These are phyloP conservation scores for Erythrophleum fordii DNA, from an alignment of 306 rosid genomes.

Conservation along the genomic window DNA sequence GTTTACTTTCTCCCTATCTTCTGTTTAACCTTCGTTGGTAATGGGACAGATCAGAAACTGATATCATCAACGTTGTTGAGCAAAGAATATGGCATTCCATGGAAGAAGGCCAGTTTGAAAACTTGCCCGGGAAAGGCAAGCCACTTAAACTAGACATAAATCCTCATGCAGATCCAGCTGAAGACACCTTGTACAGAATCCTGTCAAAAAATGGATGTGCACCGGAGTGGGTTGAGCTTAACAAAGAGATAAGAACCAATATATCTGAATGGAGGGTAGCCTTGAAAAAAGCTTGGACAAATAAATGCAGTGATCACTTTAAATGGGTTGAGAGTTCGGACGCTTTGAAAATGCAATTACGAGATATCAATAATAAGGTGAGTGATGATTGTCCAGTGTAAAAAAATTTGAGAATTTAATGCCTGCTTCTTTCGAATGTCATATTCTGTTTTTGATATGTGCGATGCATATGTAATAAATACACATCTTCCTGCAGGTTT, in stretches of 20 bases:
- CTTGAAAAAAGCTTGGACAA: conserved; percentile 66
- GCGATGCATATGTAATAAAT: conserved; percentile 6
- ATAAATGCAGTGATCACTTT: conserved; percentile 54
- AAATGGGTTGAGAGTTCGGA: conserved; percentile 64
- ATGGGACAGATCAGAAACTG: conserved; percentile 84
- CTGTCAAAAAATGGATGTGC: conserved; percentile 82
- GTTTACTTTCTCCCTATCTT: not conserved
- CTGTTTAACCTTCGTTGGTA: conserved; percentile 13
- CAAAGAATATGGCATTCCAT: conserved; percentile 95
- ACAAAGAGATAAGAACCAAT: conserved; percentile 77
- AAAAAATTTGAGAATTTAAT: conserved; percentile 15
- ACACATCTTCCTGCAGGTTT: conserved; percentile 61
- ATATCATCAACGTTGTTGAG: conserved; percentile 83
- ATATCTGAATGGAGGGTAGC: conserved; percentile 63
- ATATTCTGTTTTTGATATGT: not conserved
- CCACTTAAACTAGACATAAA: conserved; percentile 70
- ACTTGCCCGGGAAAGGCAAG: conserved; percentile 91
- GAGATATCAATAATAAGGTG: conserved; percentile 74
- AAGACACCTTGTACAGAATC: conserved; percentile 79
- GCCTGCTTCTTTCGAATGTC: conserved; percentile 23
- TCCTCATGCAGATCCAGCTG: conserved; percentile 95
- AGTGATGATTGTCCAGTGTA: conserved; percentile 9
- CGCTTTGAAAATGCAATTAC: conserved; percentile 59
- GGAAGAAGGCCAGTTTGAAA: conserved; percentile 94
- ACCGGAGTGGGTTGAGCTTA: conserved; percentile 92